Base-by-base conservation (phyloP, 345 rosid genomes). In the Populus euphratica region DNA sequence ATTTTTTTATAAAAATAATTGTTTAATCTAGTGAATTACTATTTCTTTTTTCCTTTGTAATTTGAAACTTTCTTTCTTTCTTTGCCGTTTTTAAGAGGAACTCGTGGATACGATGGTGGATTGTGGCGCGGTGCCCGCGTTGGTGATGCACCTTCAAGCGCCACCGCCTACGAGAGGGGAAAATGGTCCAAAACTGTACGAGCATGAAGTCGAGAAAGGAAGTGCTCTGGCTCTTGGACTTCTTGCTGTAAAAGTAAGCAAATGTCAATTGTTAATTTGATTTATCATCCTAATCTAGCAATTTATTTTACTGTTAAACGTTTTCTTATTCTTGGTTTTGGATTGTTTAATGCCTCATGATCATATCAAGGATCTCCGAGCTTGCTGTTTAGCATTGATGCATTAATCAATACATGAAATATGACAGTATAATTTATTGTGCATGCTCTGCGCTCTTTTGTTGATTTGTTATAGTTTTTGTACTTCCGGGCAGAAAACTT, bases 151-250 rank as follows among this genome's bases (percentile, higher is more conserved):
- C 78, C 86, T 93, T 73, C 86, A 76, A 72, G 73, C 84, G 0
- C 85, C 88, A 1, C 80, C 75, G 38, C 36, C 73, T 13, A 70
- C 2, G 38, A 59, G 38, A 36, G 77, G 23, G 11, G 79, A 73
- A 16, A 61, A 50, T 62, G 63, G 38, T 36, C 47, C 73, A 2
- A 81, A 68, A 29, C 78, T 77, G 0, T 81, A 79, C 6, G 87
- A 88, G 68, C 85, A 86, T 54, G 93, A 88, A 59, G 89, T 91
- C 38, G 90, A 89, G 85, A 93, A 85, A 80, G 86, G 81, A 67
- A 81, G 91, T 76, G 89, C 95, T 65, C 56, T 86, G 36, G 84
- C 91, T 1, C 87, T 91, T 36, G 94, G 91, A 56, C 91, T 88
- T 62, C 88, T 93, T 50, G 91, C 92, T 1, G 74, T 86, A n/a